phyloP scores from a whole-genome alignment of 805 yeast genomes.

The Kodamaea hsintzibuensis region DNA sequence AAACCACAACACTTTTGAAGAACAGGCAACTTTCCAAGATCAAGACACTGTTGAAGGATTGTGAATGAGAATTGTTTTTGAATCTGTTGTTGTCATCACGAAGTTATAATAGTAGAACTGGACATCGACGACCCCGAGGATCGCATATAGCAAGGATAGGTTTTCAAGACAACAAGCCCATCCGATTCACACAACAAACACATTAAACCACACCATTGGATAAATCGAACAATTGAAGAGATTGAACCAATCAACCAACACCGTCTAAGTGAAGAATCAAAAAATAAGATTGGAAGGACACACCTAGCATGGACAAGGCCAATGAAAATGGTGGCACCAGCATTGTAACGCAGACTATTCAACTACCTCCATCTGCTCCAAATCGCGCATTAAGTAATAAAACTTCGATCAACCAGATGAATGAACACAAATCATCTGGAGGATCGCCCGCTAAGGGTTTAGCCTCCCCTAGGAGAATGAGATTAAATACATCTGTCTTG shows the following conservation, averaged over 20 bases:
- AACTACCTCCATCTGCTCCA: neutral
- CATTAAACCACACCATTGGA: neutral
- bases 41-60: neutral
- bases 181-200: neutral
- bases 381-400: constrained; percentile 7
- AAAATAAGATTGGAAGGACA: neutral
- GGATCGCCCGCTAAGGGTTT: neutral
- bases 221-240: neutral
- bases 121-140: neutral
- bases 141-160: neutral
- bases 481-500: neutral
- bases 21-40: neutral
- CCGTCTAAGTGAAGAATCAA: neutral
- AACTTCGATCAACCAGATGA: constrained; percentile 12
- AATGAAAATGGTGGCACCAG: constrained; percentile 16
- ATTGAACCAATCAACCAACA: neutral
- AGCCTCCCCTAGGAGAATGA: neutral
- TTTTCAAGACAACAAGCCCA: neutral
- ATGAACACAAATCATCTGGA: constrained; percentile 4
- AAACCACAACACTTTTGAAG: neutral
- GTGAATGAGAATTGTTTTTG: neutral
- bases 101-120: neutral
- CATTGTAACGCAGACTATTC: constrained; percentile 12
- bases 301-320: neutral
- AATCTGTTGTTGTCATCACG: neutral